Evolutionary conservation across 2,329 filamentous ascomycete species (phyloP).

Genomic region (Diaporthe longicolla): DNA sequence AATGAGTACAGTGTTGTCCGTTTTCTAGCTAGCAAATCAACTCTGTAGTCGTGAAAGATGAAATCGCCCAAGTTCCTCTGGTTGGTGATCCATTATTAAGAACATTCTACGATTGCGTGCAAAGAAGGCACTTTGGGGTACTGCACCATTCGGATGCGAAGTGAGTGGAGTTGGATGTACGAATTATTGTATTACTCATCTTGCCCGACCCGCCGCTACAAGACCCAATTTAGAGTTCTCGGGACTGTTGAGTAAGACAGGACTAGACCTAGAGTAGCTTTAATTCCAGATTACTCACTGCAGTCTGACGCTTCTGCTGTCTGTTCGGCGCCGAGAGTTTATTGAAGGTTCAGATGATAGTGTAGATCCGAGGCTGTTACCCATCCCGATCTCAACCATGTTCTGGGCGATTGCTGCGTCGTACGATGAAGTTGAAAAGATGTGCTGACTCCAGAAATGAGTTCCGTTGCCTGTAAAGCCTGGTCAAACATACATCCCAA

Average conservation of each 20-base stretch:
- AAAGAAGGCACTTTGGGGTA: neutral
- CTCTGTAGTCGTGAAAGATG: neutral
- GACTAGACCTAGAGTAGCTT: neutral
- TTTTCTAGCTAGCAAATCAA: neutral
- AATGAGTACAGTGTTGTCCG: too few relatives aligned
- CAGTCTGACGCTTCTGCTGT: neutral
- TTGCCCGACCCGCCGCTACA: neutral
- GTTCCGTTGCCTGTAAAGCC: neutral
- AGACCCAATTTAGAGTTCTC: neutral
- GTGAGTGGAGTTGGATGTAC: too few relatives aligned
- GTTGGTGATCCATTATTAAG: neutral
- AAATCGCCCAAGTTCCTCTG: neutral
- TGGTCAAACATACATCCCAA: neutral
- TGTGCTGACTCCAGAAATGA: neutral
- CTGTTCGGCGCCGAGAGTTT: neutral
- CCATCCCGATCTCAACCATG: neutral
- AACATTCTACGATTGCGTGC: neutral
- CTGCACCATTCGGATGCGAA: too few relatives aligned
- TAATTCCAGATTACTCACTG: neutral
- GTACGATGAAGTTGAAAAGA: neutral
- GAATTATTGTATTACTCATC: conserved; percentile 5
- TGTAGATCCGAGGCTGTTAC: neutral
- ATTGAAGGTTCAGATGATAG: too few relatives aligned
- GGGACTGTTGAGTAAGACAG: conserved; percentile 6
- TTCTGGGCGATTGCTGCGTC: neutral